Conservation (phyloP, 257 asterid species). For the Thymus quinquecostatus region DNA sequence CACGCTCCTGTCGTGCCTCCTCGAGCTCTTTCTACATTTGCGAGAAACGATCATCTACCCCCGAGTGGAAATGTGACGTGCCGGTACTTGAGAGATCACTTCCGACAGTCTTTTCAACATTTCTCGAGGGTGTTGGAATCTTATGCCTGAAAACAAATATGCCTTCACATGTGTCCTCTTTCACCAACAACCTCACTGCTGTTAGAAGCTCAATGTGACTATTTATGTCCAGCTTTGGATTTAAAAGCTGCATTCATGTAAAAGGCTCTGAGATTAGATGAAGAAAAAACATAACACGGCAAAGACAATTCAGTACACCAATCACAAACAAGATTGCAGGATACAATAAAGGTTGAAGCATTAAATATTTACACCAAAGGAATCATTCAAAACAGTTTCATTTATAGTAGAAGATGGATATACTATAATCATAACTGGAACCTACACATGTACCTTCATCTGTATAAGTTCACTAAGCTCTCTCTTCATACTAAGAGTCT, state of each 20-base stretch:
- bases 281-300: constrained; percentile 16
- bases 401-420: too few relatives aligned
- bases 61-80: too few relatives aligned
- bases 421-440: too few relatives aligned
- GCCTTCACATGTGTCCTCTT: constrained; percentile 86
- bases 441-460: constrained; percentile 54
- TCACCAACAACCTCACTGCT: constrained; percentile 75
- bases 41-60: too few relatives aligned
- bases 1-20: too few relatives aligned
- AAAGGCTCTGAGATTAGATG: constrained; percentile 28
- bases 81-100: too few relatives aligned
- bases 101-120: constrained; percentile 32
- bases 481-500: constrained; percentile 62
- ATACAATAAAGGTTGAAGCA: constrained; percentile 16
- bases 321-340: constrained; percentile 1
- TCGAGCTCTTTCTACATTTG: too few relatives aligned
- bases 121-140: constrained; percentile 45
- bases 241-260: constrained; percentile 63
- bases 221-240: constrained; percentile 61
- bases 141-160: constrained; percentile 82
- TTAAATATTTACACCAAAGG: constrained; percentile 1
- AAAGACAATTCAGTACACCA: background rate
- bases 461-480: constrained; percentile 84
- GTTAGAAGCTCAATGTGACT: constrained; percentile 60
- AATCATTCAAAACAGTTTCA: constrained; percentile 14